Evolutionary conservation across 257 asterid genomes (phyloP).

Genomic region (Solanum virginianum): DNA sequence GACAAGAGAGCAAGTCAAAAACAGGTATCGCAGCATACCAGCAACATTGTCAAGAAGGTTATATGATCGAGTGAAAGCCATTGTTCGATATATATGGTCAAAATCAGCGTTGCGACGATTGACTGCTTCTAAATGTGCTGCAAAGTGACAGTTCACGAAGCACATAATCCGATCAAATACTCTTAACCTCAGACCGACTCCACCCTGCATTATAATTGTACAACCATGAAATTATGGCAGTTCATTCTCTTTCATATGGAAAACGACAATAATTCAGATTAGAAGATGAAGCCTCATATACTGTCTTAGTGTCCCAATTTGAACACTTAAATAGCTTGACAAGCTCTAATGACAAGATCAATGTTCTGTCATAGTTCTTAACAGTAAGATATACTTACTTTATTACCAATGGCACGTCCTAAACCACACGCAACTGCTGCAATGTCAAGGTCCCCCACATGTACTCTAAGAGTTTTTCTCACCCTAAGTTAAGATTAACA

Average conservation of each 20-base stretch:
- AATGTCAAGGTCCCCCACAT: conserved; percentile 83
- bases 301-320: not conserved
- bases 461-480: conserved; percentile 55
- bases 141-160: conserved; percentile 81
- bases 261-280: not conserved
- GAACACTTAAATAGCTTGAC: not conserved
- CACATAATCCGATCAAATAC: conserved; percentile 84
- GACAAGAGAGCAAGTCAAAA: conserved; percentile 62
- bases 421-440: conserved; percentile 92
- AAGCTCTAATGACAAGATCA: not conserved
- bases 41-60: conserved; percentile 47
- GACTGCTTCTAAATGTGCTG: conserved; percentile 98
- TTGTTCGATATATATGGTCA: conserved; percentile 68
- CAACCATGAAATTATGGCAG: not conserved
- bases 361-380: not conserved
- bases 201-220: conserved; percentile 51
- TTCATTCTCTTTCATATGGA: not conserved
- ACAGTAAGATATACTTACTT: conserved; percentile 31
- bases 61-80: conserved; percentile 71
- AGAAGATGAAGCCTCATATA: not conserved
- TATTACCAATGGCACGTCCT: conserved; percentile 94
- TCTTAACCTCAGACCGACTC: conserved; percentile 89
- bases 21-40: conserved; percentile 76
- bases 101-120: conserved; percentile 88
- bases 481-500: conserved; percentile 38